phyloP scores from a whole-genome alignment of 1,139 yeast species.

The Diutina rugosa region DNA sequence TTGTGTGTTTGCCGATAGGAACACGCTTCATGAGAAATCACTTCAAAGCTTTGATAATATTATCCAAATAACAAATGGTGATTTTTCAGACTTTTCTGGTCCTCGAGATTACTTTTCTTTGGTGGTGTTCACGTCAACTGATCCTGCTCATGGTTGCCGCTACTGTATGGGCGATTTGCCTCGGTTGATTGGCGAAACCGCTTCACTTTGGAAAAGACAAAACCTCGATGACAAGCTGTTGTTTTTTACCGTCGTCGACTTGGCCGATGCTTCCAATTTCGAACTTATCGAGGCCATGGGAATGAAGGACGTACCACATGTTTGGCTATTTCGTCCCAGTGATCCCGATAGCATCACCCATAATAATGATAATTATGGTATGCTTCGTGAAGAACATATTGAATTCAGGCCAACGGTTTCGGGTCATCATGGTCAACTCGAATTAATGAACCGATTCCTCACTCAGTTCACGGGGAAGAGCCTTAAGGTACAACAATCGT shows the following conservation, averaged over 20 bases:
- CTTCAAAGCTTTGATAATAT: background rate
- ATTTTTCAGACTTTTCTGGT: background rate
- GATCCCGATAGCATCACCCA: conserved; percentile 7
- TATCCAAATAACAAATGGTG: background rate
- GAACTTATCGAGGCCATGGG: conserved; percentile 23
- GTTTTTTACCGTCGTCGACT: conserved; percentile 40
- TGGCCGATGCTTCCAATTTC: conserved; percentile 23
- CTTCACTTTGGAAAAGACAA: conserved; percentile 30
- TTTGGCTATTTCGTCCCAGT: conserved; percentile 51
- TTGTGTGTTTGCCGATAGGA: background rate
- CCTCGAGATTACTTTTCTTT: conserved; percentile 27
- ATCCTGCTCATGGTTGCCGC: conserved; percentile 22
- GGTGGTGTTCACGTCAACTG: conserved; percentile 30
- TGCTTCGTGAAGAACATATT: conserved; percentile 19
- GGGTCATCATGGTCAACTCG: conserved; percentile 13
- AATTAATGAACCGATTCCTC: conserved; percentile 41
- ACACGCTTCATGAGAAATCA: background rate
- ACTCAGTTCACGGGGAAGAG: conserved; percentile 29
- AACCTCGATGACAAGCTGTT: conserved; percentile 24
- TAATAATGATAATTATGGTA: conserved; percentile 11
- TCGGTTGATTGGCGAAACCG: conserved; percentile 23
- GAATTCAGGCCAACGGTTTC: conserved; percentile 20
- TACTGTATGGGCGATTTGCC: conserved; percentile 25
- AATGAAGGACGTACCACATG: conserved; percentile 42
- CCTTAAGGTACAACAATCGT: conserved; percentile 26